Conservation (phyloP, 2,329 filamentous ascomycete species). For the Fusarium decemcellulare region DNA sequence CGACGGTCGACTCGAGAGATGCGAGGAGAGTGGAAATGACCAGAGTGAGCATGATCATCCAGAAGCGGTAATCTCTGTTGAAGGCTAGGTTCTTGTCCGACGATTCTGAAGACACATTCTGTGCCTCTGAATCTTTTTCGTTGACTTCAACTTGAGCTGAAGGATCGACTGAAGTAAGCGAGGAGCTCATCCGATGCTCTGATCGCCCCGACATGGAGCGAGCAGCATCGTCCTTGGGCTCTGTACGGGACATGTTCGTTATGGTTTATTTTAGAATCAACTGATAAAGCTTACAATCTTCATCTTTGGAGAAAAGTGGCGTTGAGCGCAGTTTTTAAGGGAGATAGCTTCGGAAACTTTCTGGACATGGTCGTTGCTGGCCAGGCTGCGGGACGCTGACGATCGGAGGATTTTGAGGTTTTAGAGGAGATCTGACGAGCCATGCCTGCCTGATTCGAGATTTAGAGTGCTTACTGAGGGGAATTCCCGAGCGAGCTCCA, state of each 20-base stretch:
- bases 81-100: conserved; percentile 10
- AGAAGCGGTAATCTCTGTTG: conserved; percentile 43
- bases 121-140: not conserved
- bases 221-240: not conserved
- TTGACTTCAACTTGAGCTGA: not conserved
- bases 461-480: not conserved
- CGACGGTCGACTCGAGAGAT: conserved; percentile 44
- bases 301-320: too few relatives aligned
- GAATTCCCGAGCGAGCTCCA: too few relatives aligned
- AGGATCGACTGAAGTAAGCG: not conserved
- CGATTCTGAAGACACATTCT: not conserved
- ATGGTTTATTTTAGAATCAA: too few relatives aligned
- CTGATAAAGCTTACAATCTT: too few relatives aligned
- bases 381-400: not conserved
- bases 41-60: conserved; percentile 46
- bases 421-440: too few relatives aligned
- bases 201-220: not conserved
- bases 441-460: not conserved
- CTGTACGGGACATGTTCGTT: conserved; percentile 1
- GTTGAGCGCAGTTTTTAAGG: too few relatives aligned
- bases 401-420: not conserved
- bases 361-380: too few relatives aligned
- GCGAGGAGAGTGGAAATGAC: conserved; percentile 39
- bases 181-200: not conserved
- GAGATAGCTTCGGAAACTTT: too few relatives aligned